Evolutionary conservation across 2,329 filamentous ascomycete species (phyloP), one percentile per base, ranked within the genome.

Genomic region (Aspergillus awamori): DNA sequence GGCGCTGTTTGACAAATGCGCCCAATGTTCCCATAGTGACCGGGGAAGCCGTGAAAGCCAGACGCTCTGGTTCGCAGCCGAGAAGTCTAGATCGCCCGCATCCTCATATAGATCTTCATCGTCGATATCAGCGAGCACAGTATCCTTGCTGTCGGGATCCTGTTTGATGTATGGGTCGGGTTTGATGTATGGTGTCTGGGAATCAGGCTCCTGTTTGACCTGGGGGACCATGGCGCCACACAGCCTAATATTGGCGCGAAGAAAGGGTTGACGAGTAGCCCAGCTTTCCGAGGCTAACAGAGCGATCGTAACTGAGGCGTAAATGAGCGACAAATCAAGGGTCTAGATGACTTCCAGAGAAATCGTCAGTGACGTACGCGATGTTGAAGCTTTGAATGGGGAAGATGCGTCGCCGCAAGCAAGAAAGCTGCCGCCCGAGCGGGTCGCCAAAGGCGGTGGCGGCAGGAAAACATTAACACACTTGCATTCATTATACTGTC

Each of bases 21-120:
- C 80, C 91, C 93, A 96, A 48, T 88, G 85, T 67, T 94, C 86
- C 87, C 92, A 95, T 60, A 96, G 83, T 73, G 90, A 89, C 65
- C 87, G 87, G 20, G 93, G 92, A 47, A 96, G 82, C 65, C 91
- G 89, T 56, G 91, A 89, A 53, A 96, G 83, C 81, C 92, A 96
- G 30, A 86, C 73, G 55, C 74, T 76, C 66, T 84, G 80, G 20
- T 70, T 71, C 24, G 81, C 76, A 51, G 75, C 73, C 7, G 77
- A 67, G 70, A 89, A 88, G 58, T 89, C 86, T 17, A 89, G 73
- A 64, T 89, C 87, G 47, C 86, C 86, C 2, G 85, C 83, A 69
- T 89, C 87, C 72, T 89, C 87, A 71, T 91, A 91, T 60, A 90
- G 81, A 66, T 91, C 89, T 51, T 91, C 89, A 54, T 91, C 89